Evolutionary conservation across 2,329 filamentous ascomycete genomes (phyloP), one percentile per base, ranked within the genome.

Genomic region (Sarocladium strictum): DNA sequence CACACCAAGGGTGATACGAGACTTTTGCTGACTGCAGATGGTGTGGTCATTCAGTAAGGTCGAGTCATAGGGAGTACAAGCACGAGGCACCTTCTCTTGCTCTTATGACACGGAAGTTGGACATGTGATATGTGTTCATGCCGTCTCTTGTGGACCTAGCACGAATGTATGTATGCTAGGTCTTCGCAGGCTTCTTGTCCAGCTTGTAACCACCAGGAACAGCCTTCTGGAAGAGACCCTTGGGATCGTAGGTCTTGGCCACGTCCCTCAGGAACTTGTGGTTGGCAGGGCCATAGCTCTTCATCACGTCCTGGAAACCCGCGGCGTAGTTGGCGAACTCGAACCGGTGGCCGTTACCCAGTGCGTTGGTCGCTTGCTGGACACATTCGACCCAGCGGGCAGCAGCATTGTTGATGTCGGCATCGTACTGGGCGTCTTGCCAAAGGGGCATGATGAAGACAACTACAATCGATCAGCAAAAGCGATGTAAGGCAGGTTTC

Each of bases 321-420:
- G 61, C 60, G 56, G 64, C 64, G 43, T 72, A 70, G 60, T 70
- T 71, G 54, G 69, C 64, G 52, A 70, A 72, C 56, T 67, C 65
- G 58, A 66, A 69, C 0, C 57, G 33, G 37, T 55, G 55, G 64
- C 61, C 33, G 56, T 54, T 54, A 17, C 52, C 45, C n/a, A 55
- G 32, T 24, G 32, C 17, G 21, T 54, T 19, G 21, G 53, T 55
- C 21, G 35, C 55, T 50, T 58, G 21, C 35, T 55, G 24, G 35
- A 58, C 40, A 21, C 27, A 38, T 11, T 32, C 29, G 35, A 51
- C 52, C 53, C 54, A 55, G 37, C 27, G 43, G 7, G 50, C 29
- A 3, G 52, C 40, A 10, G 57, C 57, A 2, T 43, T 40, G 24
- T 54, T 32, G n/a, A 57, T 51, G 19, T 57, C 53, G 4, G 17